Base-by-base conservation (phyloP, 2,329 filamentous ascomycete species). In the Talaromyces sp. region DNA sequence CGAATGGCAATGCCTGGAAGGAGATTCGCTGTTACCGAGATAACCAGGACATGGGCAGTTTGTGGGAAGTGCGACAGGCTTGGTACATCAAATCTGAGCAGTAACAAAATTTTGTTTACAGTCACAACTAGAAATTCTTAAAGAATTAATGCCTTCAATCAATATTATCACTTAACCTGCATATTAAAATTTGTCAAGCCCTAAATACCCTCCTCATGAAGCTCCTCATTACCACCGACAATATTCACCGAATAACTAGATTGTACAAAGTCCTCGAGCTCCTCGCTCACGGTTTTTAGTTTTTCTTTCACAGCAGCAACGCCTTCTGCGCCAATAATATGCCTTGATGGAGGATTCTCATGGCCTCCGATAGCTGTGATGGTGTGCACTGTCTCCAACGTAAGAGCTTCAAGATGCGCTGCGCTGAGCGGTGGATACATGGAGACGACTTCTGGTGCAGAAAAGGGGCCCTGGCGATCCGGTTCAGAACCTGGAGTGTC, bases 191-290 rank as follows among this genome's bases (percentile, higher is more conserved):
- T n/a, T 39, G 36, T n/a, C 54, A 65, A 39, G 44, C 53, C 39
- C 51, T 33, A 67, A 66, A 66, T 66, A 60, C 53, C 61, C 64
- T 68, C 67, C 19, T 67, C 66, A 61, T 63, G 65, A 49, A 62
- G 62, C 9, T 62, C 55, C 56, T 65, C 67, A 62, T 71, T 72
- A 25, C 68, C 69, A 63, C 75, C 71, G 36, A 70, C 71, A 62
- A 77, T 75, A 73, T 96, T 93, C 17, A 95, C 92, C 0, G 91
- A 88, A 66, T 89, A 82, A 70, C 92, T 97, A 28, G 92, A 89
- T 69, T 96, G 92, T 30, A 96, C 89, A 75, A 98, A 98, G 67
- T 98, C 95, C 74, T 98, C 95, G 61, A 98, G 79, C 78, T 98
- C 95, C 73, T 98, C 93, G 65, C 92, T 96, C 2, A 97, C 91